A percentile compares a stretch with the other conserved stretches of the same genome.
phyloP scores from a whole-genome alignment of 495 filamentous ascomycete species.

The Penicillium simplicissimum region DNA sequence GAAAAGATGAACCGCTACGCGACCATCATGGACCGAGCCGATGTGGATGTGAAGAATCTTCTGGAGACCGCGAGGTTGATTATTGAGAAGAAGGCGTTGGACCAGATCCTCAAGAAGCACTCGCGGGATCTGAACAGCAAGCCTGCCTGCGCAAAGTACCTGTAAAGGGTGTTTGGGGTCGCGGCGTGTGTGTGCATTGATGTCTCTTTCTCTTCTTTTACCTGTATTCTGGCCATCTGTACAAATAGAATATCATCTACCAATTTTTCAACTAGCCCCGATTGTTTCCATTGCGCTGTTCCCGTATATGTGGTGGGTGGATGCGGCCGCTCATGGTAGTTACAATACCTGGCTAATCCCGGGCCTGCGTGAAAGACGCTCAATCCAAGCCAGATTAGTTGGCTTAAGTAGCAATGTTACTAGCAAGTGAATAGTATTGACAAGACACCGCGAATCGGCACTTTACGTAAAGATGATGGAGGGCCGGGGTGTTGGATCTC shows the following conservation, averaged over 20 bases:
- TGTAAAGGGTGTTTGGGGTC: conserved; percentile 17
- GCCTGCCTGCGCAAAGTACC: conserved; percentile 38
- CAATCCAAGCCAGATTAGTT: background rate
- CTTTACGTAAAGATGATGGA: conserved; percentile 11
- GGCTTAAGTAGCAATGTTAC: background rate
- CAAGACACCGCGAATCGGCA: background rate
- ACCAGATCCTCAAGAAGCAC: conserved; percentile 71
- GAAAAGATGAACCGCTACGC: conserved; percentile 63
- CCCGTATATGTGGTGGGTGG: background rate
- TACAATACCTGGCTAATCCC: background rate
- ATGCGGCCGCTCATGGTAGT: background rate
- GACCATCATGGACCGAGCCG: conserved; percentile 61
- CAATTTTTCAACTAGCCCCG: background rate
- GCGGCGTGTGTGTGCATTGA: conserved; percentile 10
- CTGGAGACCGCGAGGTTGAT: conserved; percentile 81
- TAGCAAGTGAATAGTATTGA: background rate
- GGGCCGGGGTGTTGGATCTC: background rate
- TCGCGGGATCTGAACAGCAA: conserved; percentile 64
- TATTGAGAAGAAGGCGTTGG: conserved; percentile 80
- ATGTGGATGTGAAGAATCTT: conserved; percentile 93
- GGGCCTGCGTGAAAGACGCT: background rate
- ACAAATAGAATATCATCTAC: conserved; percentile 36
- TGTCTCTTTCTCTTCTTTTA: conserved; percentile 18
- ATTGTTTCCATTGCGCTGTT: background rate
- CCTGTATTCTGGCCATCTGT: conserved; percentile 35